phyloP scores from a whole-genome alignment of 257 asterid genomes.

The Nicotiana noctiflora region DNA sequence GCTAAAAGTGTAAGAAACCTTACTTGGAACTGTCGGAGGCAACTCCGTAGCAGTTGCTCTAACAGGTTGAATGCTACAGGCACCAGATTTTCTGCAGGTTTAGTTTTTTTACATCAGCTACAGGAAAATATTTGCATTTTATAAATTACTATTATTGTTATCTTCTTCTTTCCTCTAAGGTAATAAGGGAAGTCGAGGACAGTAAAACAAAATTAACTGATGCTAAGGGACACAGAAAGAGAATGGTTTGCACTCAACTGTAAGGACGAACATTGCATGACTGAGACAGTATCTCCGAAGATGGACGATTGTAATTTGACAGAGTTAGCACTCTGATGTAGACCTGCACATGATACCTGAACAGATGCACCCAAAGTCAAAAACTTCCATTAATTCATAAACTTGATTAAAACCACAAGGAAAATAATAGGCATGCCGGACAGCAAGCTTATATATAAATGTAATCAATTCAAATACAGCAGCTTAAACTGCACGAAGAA shows the following conservation, averaged over 20 bases:
- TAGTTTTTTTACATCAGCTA: neutral
- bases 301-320: neutral
- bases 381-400: neutral
- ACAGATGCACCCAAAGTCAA: neutral
- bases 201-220: neutral
- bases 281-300: neutral
- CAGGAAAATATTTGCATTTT: neutral
- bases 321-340: neutral
- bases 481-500: no score
- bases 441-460: neutral
- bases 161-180: neutral
- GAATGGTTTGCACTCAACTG: neutral
- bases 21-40: slow-evolving; percentile 7
- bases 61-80: neutral
- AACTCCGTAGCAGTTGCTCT: slow-evolving; percentile 7
- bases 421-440: neutral
- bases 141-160: neutral
- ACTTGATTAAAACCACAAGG: neutral
- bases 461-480: neutral
- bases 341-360: neutral
- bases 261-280: neutral
- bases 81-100: slow-evolving; percentile 7
- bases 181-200: neutral
- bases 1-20: neutral
- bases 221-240: neutral